A percentile compares a stretch with the other conserved stretches of the same genome.
phyloP scores from a whole-genome alignment of 2,329 filamentous ascomycete genomes.

The Aspergillus costaricaensis region DNA sequence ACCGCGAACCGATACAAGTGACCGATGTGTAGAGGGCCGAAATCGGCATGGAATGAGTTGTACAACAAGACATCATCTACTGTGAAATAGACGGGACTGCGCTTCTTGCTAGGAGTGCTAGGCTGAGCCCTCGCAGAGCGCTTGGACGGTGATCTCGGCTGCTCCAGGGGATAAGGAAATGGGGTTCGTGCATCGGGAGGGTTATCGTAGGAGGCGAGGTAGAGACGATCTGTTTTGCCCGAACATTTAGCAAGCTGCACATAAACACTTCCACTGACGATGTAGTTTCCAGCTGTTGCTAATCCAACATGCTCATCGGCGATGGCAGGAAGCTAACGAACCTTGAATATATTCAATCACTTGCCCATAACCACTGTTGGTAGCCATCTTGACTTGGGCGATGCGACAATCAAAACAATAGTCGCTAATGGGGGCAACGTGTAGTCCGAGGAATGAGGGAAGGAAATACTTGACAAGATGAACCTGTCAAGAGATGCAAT shows the following conservation, averaged over 20 bases:
- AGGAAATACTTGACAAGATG: not conserved
- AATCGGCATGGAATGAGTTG: constrained; percentile 98
- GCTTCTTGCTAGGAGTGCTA: constrained; percentile 56
- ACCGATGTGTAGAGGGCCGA: constrained; percentile 94
- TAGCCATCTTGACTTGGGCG: constrained; percentile 45
- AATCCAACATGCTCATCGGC: not conserved
- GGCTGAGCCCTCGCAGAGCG: constrained; percentile 67
- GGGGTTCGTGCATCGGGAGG: constrained; percentile 77
- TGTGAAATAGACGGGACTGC: constrained; percentile 86
- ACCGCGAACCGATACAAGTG: constrained; percentile 96
- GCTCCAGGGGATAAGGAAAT: constrained; percentile 74
- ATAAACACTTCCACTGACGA: not conserved
- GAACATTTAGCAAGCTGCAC: not conserved
- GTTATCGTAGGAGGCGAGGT: constrained; percentile 87
- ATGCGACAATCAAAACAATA: constrained; percentile 17
- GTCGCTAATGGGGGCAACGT: constrained; percentile 11
- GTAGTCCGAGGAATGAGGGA: constrained; percentile 10
- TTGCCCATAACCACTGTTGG: constrained; percentile 68
- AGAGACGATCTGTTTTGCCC: constrained; percentile 73
- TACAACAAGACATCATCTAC: constrained; percentile 91
- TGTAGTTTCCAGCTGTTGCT: not conserved
- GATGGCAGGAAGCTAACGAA: constrained; percentile 50
- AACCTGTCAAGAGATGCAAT: constrained; percentile 1
- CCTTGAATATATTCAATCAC: constrained; percentile 96
- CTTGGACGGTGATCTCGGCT: constrained; percentile 71